Base-by-base conservation (phyloP, 257 asterid genomes). In the Nicotiana otophora region DNA sequence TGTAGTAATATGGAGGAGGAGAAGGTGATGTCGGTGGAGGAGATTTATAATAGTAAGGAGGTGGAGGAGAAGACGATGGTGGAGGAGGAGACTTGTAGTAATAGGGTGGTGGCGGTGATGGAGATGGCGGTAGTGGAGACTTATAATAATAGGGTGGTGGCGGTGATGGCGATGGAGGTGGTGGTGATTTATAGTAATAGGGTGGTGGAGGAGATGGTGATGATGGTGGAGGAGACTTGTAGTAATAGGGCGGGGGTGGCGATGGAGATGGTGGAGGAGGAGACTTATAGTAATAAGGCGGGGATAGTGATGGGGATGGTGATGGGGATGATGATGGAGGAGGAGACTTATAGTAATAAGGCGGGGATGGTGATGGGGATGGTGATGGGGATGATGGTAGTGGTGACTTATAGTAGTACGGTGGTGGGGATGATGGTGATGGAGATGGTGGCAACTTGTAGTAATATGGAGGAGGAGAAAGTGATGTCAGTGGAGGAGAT, bases 91-190 rank as follows among this genome's bases (percentile, higher is more conserved):
- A 64, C 19, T 64, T 64, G 19, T 34, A 34, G 6, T 67, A 88
- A 86, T 3, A 36, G 7, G 46, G 88, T 2, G 88, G 90, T 0
- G 93, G 93, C 9, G 94, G 75, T 3, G 75, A 53, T 0, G 75
- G 53, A 0, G 75, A 7, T 67, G 51, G 51, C 12, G 51, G 48
- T 0, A 51, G 51, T 3, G 75, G 75, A 3, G 75, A 66, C 16
- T 33, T 66, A 0, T 66, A 33, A 16, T 0, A 0, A 23, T 23
- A 23, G n/a, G n/a, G n/a, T n/a, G n/a, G n/a, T n/a, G n/a, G n/a
- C n/a, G n/a, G n/a, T 23, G 26, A 0, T 23, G 26, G 26, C 1
- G 26, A 23, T 23, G 26, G 26, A 23, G 26, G 26, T 0, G 26
- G 26, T 23, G 26, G 26, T 23, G 26, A 23, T 1, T 23, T 23